phyloP scores from a whole-genome alignment of 2,329 filamentous ascomycete species.

The Laburnicola sp. region DNA sequence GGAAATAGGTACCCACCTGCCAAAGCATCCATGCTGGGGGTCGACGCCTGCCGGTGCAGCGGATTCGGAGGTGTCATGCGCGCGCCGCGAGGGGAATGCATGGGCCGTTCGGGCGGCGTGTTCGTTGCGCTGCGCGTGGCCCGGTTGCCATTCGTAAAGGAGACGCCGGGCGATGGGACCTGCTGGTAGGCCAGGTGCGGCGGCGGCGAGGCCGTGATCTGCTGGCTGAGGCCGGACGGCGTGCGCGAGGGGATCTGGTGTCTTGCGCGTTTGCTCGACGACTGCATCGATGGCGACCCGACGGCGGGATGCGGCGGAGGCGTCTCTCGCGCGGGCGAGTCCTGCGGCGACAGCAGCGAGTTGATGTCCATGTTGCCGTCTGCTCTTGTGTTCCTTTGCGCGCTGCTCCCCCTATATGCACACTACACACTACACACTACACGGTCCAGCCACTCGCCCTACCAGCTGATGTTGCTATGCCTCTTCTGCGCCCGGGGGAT shows the following conservation, averaged over 20 bases:
- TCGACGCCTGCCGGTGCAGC: conserved; percentile 48
- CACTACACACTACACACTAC: not conserved
- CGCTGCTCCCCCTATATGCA: not conserved
- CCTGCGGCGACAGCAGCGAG: conserved; percentile 53
- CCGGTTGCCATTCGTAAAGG: conserved; percentile 36
- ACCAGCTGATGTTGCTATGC: not conserved
- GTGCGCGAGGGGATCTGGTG: conserved; percentile 45
- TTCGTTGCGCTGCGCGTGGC: conserved; percentile 36
- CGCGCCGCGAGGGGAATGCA: conserved; percentile 37
- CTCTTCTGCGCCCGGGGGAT: not conserved
- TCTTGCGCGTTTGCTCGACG: conserved; percentile 36
- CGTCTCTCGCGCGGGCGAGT: conserved; percentile 46
- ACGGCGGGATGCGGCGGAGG: conserved; percentile 34
- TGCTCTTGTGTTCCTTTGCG: conserved; percentile 4
- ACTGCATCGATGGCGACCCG: conserved; percentile 33
- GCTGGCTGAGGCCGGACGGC: conserved; percentile 51
- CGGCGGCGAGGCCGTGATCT: conserved; percentile 41
- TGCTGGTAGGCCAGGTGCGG: conserved; percentile 43
- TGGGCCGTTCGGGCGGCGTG: conserved; percentile 32
- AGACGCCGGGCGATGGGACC: conserved; percentile 33
- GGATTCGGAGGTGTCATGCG: conserved; percentile 40
- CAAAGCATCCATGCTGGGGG: conserved; percentile 53
- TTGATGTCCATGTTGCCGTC: conserved; percentile 52
- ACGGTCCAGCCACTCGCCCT: not conserved
- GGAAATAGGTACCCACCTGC: conserved; percentile 44